Evolutionary conservation across 2,329 filamentous ascomycete species (phyloP).

Genomic region (Neodidymelliopsis sp.): DNA sequence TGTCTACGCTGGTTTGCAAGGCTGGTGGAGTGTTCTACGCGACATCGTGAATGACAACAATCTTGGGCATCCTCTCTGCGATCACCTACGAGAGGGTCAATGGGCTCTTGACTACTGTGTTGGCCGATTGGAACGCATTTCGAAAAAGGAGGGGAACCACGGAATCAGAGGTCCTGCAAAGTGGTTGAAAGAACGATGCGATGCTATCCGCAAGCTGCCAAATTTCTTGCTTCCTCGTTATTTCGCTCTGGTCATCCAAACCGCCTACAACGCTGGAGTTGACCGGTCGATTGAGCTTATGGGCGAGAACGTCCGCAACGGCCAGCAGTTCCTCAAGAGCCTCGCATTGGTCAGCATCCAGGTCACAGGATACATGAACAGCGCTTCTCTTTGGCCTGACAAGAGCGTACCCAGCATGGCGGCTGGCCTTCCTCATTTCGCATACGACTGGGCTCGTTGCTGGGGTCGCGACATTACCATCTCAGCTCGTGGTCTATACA

Average conservation of each 20-base stretch:
- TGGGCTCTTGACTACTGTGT: slow-evolving; percentile 93
- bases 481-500: slow-evolving; percentile 86
- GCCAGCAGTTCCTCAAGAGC: slow-evolving; percentile 88
- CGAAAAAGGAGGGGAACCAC: slow-evolving; percentile 67
- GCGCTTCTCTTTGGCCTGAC: slow-evolving; percentile 86
- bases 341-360: slow-evolving; percentile 92
- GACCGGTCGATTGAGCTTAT: slow-evolving; percentile 81
- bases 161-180: slow-evolving; percentile 70
- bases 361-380: slow-evolving; percentile 86
- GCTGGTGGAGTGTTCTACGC: slow-evolving; percentile 94
- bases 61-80: slow-evolving; percentile 89
- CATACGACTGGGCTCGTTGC: slow-evolving; percentile 91
- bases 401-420: slow-evolving; percentile 86
- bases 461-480: slow-evolving; percentile 99
- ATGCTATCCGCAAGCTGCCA: slow-evolving; percentile 83
- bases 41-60: slow-evolving; percentile 88
- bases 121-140: slow-evolving; percentile 76
- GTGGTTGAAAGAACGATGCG: slow-evolving; percentile 86
- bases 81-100: slow-evolving; percentile 88
- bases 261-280: slow-evolving; percentile 84
- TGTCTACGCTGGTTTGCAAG: slow-evolving; percentile 95
- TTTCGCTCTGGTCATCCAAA: slow-evolving; percentile 87
- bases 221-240: slow-evolving; percentile 91
- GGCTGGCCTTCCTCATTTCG: slow-evolving; percentile 92
- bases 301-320: slow-evolving; percentile 76